Conservation (phyloP, 2,329 filamentous ascomycete genomes). For the Colletotrichum viniferum region DNA sequence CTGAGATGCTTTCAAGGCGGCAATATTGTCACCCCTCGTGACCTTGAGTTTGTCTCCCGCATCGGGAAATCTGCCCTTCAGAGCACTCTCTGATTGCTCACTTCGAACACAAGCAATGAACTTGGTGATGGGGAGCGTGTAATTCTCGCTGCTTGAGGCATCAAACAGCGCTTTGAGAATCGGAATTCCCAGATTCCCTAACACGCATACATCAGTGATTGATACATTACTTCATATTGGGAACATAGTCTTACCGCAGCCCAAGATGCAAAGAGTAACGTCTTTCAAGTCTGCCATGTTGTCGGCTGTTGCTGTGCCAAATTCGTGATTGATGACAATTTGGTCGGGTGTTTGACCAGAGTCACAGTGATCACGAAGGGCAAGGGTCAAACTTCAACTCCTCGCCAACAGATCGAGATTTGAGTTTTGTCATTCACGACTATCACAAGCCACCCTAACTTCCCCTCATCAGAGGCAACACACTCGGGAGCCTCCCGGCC, state of each 20-base stretch:
- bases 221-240: too few species aligned
- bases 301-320: neutral
- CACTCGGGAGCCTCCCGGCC: neutral
- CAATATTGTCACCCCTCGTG: conserved; percentile 36
- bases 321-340: neutral
- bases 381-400: neutral
- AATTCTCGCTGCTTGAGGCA: neutral
- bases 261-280: conserved; percentile 17
- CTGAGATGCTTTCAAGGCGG: conserved; percentile 38
- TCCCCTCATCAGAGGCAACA: neutral
- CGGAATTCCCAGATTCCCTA: conserved; percentile 36
- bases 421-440: neutral
- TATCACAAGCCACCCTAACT: neutral
- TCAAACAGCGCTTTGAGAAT: conserved; percentile 29
- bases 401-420: neutral
- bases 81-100: conserved; percentile 24
- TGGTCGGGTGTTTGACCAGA: neutral
- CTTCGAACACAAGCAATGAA: conserved; percentile 35
- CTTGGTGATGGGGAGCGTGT: conserved; percentile 25
- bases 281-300: neutral
- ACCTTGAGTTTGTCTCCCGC: conserved; percentile 22
- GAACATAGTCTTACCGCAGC: conserved; percentile 13
- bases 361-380: neutral
- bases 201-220: neutral
- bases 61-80: conserved; percentile 25